Conservation (phyloP, 345 rosid species). For the Moricandia arvensis region DNA sequence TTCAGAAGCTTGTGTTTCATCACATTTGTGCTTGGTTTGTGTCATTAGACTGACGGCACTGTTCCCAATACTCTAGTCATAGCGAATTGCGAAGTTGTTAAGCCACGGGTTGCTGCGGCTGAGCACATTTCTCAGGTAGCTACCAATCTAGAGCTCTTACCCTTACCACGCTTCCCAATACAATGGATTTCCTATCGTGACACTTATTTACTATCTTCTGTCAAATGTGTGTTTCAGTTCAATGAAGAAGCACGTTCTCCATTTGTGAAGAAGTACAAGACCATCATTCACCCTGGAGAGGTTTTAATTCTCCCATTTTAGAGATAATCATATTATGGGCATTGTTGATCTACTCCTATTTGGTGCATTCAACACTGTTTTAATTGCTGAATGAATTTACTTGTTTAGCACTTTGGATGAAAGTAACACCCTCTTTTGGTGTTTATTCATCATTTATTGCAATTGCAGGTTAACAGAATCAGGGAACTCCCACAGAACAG, state of each 20-base stretch:
- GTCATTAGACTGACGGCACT: slow-evolving; percentile 71
- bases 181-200: background rate
- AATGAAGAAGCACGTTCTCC: slow-evolving; percentile 99
- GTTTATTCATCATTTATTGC: background rate
- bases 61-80: slow-evolving; percentile 86
- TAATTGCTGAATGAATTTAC: background rate
- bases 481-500: slow-evolving; percentile 95
- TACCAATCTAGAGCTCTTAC: too few species aligned
- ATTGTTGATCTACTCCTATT: too few species aligned
- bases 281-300: slow-evolving; percentile 99
- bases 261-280: slow-evolving; percentile 98
- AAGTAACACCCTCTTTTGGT: background rate
- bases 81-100: slow-evolving; percentile 80
- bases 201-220: slow-evolving; percentile 21
- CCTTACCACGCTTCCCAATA: background rate
- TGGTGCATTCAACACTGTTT: too few species aligned
- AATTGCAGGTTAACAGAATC: slow-evolving; percentile 89
- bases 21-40: slow-evolving; percentile 4
- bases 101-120: slow-evolving; percentile 85
- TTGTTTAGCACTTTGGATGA: background rate
- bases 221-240: slow-evolving; percentile 54
- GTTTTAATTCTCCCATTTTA: slow-evolving; percentile 36
- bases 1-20: background rate
- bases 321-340: too few species aligned
- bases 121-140: slow-evolving; percentile 82